Evolutionary conservation across 208 protist species (phyloP).

Genomic region (Porcisia hertigi): DNA sequence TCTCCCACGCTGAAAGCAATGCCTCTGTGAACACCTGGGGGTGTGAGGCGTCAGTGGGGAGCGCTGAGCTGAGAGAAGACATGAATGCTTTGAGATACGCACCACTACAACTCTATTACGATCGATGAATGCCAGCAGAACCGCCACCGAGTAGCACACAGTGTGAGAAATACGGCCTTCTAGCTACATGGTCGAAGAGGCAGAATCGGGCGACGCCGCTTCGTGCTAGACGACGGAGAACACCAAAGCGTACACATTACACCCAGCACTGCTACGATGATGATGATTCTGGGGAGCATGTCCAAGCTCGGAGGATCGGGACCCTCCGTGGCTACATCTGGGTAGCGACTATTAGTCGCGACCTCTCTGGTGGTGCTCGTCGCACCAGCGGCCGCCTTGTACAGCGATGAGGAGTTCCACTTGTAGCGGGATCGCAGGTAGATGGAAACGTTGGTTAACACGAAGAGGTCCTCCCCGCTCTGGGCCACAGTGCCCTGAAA

Average conservation of each 20-base stretch:
- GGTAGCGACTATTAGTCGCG: neutral
- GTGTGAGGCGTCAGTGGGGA: no score
- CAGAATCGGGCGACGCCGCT: slow-evolving; percentile 17
- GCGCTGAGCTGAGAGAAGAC: neutral
- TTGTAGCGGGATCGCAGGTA: slow-evolving; percentile 37
- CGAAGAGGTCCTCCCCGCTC: slow-evolving; percentile 2
- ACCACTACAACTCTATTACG: no score
- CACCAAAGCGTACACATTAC: slow-evolving; percentile 27
- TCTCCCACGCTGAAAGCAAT: neutral
- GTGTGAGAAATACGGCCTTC: neutral
- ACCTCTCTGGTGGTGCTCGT: neutral
- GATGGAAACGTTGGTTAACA: slow-evolving; percentile 12
- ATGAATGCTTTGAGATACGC: no score
- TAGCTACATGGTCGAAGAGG: slow-evolving; percentile 20
- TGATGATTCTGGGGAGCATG: slow-evolving; percentile 30
- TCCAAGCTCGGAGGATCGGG: slow-evolving; percentile 18
- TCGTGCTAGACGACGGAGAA: neutral
- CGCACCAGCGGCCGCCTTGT: neutral
- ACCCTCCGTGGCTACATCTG: slow-evolving; percentile 1
- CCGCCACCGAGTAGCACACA: no score
- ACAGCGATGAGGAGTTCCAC: slow-evolving; percentile 39
- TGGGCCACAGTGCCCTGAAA: slow-evolving; percentile 7
- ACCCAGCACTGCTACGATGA: slow-evolving; percentile 27
- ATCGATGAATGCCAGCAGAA: no score
- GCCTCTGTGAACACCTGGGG: neutral